These are phyloP conservation scores for Malassezia yamatoensis DNA, from an alignment of 1,284 basidiomycete species.

Conservation along the genomic window DNA sequence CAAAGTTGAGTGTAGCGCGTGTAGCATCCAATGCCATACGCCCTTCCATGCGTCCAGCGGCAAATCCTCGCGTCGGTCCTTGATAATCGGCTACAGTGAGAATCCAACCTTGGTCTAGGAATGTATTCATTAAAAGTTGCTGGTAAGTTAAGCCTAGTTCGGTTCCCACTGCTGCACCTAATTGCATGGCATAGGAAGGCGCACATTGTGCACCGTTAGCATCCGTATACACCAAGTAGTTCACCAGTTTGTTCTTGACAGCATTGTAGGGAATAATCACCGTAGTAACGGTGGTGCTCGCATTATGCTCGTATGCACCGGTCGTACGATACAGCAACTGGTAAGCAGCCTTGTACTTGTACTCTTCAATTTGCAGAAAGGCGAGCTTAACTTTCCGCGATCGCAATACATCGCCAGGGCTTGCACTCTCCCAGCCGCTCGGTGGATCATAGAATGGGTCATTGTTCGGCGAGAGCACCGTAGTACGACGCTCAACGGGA, in stretches of 20 bases:
- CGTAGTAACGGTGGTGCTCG: constrained; percentile 21
- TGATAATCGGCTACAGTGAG: constrained; percentile 33
- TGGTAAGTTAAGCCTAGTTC: constrained; percentile 8
- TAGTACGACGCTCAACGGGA: neutral
- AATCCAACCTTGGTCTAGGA: constrained; percentile 22
- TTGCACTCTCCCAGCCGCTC: constrained; percentile 10
- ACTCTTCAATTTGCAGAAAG: neutral
- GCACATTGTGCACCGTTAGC: constrained; percentile 24
- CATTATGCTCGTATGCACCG: neutral
- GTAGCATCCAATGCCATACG: constrained; percentile 33
- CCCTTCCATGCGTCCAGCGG: constrained; percentile 26
- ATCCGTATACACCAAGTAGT: constrained; percentile 23
- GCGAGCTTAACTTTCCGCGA: constrained; percentile 22
- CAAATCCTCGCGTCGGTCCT: constrained; percentile 30
- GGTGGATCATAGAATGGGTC: constrained; percentile 33
- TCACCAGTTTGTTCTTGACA: constrained; percentile 23
- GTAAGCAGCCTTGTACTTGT: constrained; percentile 18
- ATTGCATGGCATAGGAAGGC: constrained; percentile 22
- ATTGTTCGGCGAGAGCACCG: constrained; percentile 14
- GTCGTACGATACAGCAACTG: constrained; percentile 31
- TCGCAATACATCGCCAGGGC: constrained; percentile 25
- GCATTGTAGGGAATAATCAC: constrained; percentile 24
- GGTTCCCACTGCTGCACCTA: constrained; percentile 13
- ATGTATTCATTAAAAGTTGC: neutral
- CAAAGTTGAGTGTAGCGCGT: constrained; percentile 24